Percentiles rank a stretch among this genome's conserved stretches.
These are phyloP conservation scores for Colletotrichum sp. DNA, from an alignment of 2,329 filamentous ascomycete genomes.

Conservation along the genomic window DNA sequence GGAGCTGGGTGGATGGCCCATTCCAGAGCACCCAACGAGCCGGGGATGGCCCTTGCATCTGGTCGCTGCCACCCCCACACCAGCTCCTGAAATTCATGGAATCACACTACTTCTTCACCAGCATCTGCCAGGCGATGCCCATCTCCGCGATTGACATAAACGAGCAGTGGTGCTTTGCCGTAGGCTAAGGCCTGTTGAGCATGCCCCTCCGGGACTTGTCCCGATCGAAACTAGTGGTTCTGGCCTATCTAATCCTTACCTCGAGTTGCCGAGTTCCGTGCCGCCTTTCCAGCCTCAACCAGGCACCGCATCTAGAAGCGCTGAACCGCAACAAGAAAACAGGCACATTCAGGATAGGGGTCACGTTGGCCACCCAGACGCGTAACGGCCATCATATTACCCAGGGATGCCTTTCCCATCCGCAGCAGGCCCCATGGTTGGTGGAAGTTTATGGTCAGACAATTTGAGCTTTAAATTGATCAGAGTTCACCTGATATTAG, in stretches of 20 bases:
- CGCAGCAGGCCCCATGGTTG: background rate
- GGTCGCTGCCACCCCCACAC: background rate
- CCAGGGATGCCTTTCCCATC: background rate
- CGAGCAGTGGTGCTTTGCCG: background rate
- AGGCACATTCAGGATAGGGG: background rate
- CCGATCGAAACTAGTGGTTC: background rate
- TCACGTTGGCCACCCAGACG: background rate
- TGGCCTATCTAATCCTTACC: background rate
- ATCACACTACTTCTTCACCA: background rate
- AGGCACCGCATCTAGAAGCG: background rate
- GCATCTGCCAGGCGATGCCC: background rate
- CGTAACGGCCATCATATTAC: background rate
- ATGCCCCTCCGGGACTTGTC: background rate
- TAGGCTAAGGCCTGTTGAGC: constrained; percentile 12
- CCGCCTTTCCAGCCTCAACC: background rate
- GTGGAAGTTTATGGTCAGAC: constrained; percentile 15
- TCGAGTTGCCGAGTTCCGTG: constrained; percentile 16
- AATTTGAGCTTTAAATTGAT: constrained; percentile 7
- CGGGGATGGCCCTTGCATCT: background rate
- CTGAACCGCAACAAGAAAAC: background rate
- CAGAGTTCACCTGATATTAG: background rate
- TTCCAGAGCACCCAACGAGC: background rate
- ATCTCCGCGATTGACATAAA: constrained; percentile 10
- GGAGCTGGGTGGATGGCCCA: background rate
- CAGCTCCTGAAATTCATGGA: constrained; percentile 13